Evolutionary conservation across 805 yeast genomes (phyloP).

Genomic region (Blastobotrys mokoenaii): DNA sequence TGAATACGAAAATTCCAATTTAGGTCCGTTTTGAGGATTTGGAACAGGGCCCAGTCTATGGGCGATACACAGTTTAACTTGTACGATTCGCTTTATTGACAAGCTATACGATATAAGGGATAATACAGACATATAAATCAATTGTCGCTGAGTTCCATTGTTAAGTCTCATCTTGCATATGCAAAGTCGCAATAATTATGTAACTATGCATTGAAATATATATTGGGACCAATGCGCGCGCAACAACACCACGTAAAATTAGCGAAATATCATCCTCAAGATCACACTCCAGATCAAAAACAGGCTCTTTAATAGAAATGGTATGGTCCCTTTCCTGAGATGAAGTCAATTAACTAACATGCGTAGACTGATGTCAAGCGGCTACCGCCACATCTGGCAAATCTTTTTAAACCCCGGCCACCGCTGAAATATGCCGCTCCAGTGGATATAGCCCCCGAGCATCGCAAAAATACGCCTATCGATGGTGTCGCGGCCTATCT

Average conservation of each 20-base stretch:
- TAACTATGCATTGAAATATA: not conserved
- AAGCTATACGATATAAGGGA: too few species aligned
- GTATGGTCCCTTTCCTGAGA: too few species aligned
- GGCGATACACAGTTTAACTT: too few species aligned
- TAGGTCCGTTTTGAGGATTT: too few species aligned
- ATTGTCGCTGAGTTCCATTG: too few species aligned
- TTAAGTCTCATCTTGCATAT: too few species aligned
- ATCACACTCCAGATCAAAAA: not conserved
- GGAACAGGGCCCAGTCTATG: too few species aligned
- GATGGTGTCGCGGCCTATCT: constrained; percentile 37
- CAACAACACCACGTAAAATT: not conserved
- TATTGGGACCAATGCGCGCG: not conserved
- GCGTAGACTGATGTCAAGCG: constrained; percentile 32
- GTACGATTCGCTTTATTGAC: too few species aligned
- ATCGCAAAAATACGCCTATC: constrained; percentile 40
- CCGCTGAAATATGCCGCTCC: constrained; percentile 46
- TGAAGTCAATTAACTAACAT: too few species aligned
- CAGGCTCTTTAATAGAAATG: not conserved
- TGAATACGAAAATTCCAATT: too few species aligned
- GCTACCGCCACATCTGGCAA: constrained; percentile 38
- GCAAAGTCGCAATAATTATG: not conserved
- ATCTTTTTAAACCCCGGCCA: constrained; percentile 48
- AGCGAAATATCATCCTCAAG: not conserved
- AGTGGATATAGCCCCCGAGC: constrained; percentile 40
- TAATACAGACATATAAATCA: too few species aligned